A percentile compares a stretch with the other conserved stretches of the same genome.
These are phyloP conservation scores for Cyathus striatus DNA, from an alignment of 768 basidiomycete species.

Conservation along the genomic window DNA sequence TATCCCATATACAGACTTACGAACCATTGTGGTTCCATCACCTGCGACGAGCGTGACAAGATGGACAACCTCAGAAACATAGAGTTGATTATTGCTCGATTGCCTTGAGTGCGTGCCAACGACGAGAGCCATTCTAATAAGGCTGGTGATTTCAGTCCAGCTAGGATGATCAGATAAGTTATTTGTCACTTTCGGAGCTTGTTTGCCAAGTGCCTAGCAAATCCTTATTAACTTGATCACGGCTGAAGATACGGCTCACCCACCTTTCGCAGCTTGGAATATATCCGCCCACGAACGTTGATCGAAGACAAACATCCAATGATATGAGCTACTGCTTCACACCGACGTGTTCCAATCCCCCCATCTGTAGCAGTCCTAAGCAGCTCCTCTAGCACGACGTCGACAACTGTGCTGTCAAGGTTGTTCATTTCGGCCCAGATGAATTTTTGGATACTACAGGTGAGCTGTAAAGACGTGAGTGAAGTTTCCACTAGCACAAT, in stretches of 20 bases:
- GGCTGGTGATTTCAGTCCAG: constrained; percentile 78
- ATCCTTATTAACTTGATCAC: background rate
- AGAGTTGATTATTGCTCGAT: constrained; percentile 65
- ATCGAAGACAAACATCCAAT: constrained; percentile 73
- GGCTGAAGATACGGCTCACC: constrained; percentile 8
- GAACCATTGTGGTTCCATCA: constrained; percentile 66
- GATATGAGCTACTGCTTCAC: constrained; percentile 71
- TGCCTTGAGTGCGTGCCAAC: constrained; percentile 66
- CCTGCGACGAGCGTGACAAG: constrained; percentile 74
- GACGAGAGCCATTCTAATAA: constrained; percentile 70
- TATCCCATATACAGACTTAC: constrained; percentile 79
- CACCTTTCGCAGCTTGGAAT: constrained; percentile 77
- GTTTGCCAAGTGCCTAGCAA: constrained; percentile 64
- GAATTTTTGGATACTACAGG: constrained; percentile 60
- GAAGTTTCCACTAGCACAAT: constrained; percentile 1
- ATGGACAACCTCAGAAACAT: constrained; percentile 80
- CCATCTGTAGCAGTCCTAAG: constrained; percentile 81
- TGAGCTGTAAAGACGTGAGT: constrained; percentile 55
- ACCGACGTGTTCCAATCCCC: constrained; percentile 68
- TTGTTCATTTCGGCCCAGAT: constrained; percentile 77
- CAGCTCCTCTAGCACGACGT: constrained; percentile 75
- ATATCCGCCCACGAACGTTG: constrained; percentile 70
- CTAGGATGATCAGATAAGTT: constrained; percentile 65
- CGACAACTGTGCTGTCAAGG: constrained; percentile 61
- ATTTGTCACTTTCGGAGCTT: constrained; percentile 57